Evolutionary conservation across 345 rosid genomes (phyloP).

Genomic region (Linum lewisii): DNA sequence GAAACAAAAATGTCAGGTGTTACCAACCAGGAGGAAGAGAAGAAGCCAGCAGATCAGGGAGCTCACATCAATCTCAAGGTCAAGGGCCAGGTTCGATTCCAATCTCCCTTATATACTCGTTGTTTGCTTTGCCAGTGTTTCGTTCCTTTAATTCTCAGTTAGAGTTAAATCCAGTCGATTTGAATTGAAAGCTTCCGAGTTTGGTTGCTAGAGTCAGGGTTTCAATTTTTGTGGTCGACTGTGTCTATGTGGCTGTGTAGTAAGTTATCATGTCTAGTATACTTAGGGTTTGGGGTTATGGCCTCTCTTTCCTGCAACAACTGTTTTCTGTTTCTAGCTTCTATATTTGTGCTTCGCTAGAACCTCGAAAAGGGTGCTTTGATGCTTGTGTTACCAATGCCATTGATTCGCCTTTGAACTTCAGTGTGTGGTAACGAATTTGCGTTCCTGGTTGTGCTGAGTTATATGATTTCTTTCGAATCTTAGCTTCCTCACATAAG

Average conservation of each 20-base stretch:
- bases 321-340: too few species aligned
- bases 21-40: not conserved
- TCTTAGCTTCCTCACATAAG: too few species aligned
- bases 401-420: too few species aligned
- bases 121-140: not conserved
- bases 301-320: too few species aligned
- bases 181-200: not conserved
- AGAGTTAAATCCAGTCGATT: not conserved
- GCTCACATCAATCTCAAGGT: conserved; percentile 20
- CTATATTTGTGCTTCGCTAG: not conserved
- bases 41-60: conserved; percentile 3
- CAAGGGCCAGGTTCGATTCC: conserved; percentile 52
- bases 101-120: not conserved
- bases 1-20: not conserved
- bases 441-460: too few species aligned
- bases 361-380: not conserved
- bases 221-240: not conserved
- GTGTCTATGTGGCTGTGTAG: not conserved
- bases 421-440: too few species aligned
- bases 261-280: too few species aligned
- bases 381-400: not conserved
- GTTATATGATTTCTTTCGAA: too few species aligned
- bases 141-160: not conserved
- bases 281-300: too few species aligned
- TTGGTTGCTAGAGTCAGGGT: not conserved